Base-by-base conservation (phyloP, 2,329 filamentous ascomycete genomes). In the Didymella pinodella region DNA sequence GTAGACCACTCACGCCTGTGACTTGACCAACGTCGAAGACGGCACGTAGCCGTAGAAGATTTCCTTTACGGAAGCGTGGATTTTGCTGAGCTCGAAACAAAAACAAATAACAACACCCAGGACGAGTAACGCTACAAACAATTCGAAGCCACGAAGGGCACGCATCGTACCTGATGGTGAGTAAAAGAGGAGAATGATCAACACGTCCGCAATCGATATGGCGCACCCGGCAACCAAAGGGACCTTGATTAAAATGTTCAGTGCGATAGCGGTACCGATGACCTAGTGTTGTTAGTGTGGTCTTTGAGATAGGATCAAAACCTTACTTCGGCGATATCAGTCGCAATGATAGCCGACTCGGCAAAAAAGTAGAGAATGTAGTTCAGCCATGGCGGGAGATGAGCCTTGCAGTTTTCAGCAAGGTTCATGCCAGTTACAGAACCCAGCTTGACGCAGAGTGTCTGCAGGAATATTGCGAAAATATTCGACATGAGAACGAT, bases 401-500 rank as follows among this genome's bases (percentile, higher is more conserved):
- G 75, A 12, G 77, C 79, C 59, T 77, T 79, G 73, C 79, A 81
- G 68, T 81, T 82, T 55, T 83, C 77, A 18, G 81, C 81, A 55
- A 83, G 73, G 56, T 83, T 80, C 69, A 82, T 74, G 16, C 81
- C 81, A 14, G 81, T 83, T 48, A 83, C 79, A 3, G 79, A 78
- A 31, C 81, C 84, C 40, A 86, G 75, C 66, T 85, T 85, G 73
- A 90, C 86, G 67, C 85, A 85, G 2, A 91, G 82, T 20, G 83
- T 86, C 73, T 91, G 89, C 20, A 91, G 80, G 64, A 90, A 85
- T 53, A 91, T 90, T 65, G 89, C 89, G 68, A 91, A 88, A 49
- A 90, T 67, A 71, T 91, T 91, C 74, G 86, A 86, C 67, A 90
- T 79, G 10, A 91, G 79, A 43, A 91, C 84, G 65, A 91, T 81